Base-by-base conservation (phyloP, 306 rosid species). In the Astragalus membranaceus region DNA sequence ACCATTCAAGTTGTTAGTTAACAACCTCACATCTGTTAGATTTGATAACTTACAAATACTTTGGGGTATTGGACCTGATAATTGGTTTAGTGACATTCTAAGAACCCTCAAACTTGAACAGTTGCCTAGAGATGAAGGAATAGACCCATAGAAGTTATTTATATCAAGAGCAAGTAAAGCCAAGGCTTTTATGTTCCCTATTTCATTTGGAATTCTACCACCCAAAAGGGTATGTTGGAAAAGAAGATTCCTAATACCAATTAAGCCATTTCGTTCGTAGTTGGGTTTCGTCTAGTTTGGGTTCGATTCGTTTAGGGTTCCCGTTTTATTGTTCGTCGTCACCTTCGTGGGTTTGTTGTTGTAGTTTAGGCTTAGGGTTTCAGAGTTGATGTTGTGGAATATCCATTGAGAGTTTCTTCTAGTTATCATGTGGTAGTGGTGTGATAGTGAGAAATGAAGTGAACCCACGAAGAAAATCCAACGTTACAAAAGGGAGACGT, bases 121-220 rank as follows among this genome's bases (percentile, higher is more conserved):
- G 39, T 85, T 87, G 0, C 84, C 92, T 3, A 85, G 26, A 52
- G 86, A 78, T 0, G 68, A 59, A 36, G 89, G 89, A 54, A 87
- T 80, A 11, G 83, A 82, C 5, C 89, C 89, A 16, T 43, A 26
- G 23, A 87, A 84, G 4, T 7, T 50, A 36, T 77, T 80, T 17
- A 43, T 73, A 42, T 84, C 89, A 0, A 87, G 43, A 30, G 89
- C 86, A 10, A 87, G 50, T 4, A 84, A 0, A 60, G 36, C 64
- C 60, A 82, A 59, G 74, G 62, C 41, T 53, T 61, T 82, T 16
- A 87, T 17, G 52, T 87, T 84, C 0, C 92, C 92, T 17, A 84
- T 84, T 80, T 84, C 89, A 10, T 78, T 61, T 0, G 92, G 92
- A 2, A 87, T 43, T 32, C 16, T 66, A 0, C 92, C 88, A 7